phyloP scores from a whole-genome alignment of 805 yeast genomes.

The Diddensiella caesifluorescens region DNA sequence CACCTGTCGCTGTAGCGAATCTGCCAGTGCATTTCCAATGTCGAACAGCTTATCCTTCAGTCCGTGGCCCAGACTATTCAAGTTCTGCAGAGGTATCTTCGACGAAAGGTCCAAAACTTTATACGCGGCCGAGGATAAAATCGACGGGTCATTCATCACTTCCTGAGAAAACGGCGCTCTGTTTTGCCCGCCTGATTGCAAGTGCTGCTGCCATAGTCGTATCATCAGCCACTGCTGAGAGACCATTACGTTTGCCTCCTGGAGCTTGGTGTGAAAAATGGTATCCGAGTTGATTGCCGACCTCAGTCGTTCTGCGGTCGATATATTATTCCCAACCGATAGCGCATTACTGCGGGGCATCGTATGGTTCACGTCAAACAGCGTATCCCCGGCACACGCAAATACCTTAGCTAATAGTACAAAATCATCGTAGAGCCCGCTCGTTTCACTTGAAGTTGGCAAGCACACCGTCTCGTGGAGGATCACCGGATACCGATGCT shows the following conservation, averaged over 20 bases:
- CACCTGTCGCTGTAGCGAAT: neutral
- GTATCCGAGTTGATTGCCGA: neutral
- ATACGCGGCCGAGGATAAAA: neutral
- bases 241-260: conserved; percentile 6
- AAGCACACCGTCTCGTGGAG: neutral
- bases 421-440: conserved; percentile 3
- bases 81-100: neutral
- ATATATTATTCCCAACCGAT: neutral
- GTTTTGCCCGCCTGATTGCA: neutral
- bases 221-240: conserved; percentile 7
- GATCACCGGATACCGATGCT: neutral
- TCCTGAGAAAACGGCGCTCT: neutral
- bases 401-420: conserved; percentile 4
- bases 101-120: conserved; percentile 2
- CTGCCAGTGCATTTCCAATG: conserved; percentile 4
- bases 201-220: conserved; percentile 5
- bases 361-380: neutral
- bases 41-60: conserved; percentile 5
- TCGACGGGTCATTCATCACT: neutral
- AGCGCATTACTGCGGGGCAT: neutral
- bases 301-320: neutral
- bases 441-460: neutral
- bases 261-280: conserved; percentile 1
- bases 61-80: conserved; percentile 4
- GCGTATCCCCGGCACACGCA: conserved; percentile 2